These are phyloP conservation scores for Eimeria falciformis DNA, from an alignment of 169 alveolate species.

Conservation along the genomic window DNA sequence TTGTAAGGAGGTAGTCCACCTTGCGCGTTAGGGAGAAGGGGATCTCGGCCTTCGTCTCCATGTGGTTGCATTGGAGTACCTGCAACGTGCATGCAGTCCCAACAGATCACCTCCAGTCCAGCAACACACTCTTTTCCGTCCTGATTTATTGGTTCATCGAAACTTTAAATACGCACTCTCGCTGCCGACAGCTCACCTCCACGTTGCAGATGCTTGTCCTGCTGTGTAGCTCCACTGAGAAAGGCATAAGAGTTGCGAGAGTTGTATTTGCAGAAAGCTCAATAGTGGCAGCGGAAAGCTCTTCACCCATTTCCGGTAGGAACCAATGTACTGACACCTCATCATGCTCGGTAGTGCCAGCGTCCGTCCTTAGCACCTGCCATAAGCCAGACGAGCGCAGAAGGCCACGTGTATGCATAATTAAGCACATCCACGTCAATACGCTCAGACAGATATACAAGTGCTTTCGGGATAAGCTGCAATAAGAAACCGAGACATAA, in stretches of 20 bases:
- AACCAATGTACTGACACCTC: conserved; percentile 64
- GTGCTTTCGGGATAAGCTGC: too few relatives aligned
- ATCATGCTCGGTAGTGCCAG: conserved; percentile 72
- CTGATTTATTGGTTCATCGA: background rate
- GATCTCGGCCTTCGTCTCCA: conserved; percentile 61
- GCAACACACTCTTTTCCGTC: background rate
- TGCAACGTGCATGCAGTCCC: too few relatives aligned
- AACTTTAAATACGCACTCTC: background rate
- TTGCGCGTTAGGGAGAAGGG: conserved; percentile 62
- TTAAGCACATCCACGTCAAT: too few relatives aligned
- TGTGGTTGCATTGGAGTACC: conserved; percentile 75
- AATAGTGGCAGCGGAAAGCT: conserved; percentile 63
- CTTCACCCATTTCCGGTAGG: conserved; percentile 69
- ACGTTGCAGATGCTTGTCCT: conserved; percentile 41
- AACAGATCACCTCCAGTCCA: background rate
- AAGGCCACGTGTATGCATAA: background rate
- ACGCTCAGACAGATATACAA: too few relatives aligned
- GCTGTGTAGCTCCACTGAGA: conserved; percentile 57
- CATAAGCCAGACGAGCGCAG: background rate
- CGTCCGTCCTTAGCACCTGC: conserved; percentile 66
- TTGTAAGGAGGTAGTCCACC: conserved; percentile 68
- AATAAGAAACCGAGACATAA: too few relatives aligned
- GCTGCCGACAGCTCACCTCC: conserved; percentile 58
- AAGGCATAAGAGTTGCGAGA: conserved; percentile 62
- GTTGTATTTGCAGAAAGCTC: conserved; percentile 65